Percentiles rank a stretch among this genome's conserved stretches.
Conservation (phyloP, 1,139 yeast species). For the Candida sanyaensis region DNA sequence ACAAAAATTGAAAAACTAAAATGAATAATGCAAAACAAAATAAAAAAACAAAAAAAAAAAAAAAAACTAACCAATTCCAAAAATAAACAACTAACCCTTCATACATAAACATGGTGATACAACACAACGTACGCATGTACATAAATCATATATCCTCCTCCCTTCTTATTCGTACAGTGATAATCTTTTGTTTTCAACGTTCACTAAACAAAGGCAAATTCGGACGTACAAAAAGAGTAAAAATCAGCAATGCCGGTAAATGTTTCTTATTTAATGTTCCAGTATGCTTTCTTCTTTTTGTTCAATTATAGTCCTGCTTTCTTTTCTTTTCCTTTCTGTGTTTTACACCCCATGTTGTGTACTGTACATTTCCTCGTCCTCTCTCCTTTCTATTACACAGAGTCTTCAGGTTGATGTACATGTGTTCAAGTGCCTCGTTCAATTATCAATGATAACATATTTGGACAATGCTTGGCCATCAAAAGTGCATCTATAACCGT, state of each 20-base stretch:
- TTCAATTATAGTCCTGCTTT: no score
- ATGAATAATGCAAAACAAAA: no score
- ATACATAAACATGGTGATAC: neutral
- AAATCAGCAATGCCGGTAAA: neutral
- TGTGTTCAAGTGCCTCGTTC: no score
- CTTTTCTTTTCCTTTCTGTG: no score
- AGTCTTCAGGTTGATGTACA: no score
- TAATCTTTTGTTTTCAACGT: neutral
- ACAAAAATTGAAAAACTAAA: neutral
- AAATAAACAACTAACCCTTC: conserved; percentile 1
- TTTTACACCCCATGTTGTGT: neutral
- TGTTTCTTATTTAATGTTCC: neutral
- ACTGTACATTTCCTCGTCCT: neutral
- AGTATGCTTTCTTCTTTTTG: neutral
- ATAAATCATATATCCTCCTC: no score
- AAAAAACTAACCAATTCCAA: neutral
- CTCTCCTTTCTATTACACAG: neutral
- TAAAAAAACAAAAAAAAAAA: neutral
- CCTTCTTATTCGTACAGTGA: neutral
- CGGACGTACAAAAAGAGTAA: neutral
- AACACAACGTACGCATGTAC: neutral
- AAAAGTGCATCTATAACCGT: conserved; percentile 1
- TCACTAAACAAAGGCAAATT: neutral
- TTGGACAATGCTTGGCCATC: neutral
- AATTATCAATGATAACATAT: neutral